Base-by-base conservation (phyloP, 768 basidiomycete species). In the Trichaptum fuscoviolaceum region DNA sequence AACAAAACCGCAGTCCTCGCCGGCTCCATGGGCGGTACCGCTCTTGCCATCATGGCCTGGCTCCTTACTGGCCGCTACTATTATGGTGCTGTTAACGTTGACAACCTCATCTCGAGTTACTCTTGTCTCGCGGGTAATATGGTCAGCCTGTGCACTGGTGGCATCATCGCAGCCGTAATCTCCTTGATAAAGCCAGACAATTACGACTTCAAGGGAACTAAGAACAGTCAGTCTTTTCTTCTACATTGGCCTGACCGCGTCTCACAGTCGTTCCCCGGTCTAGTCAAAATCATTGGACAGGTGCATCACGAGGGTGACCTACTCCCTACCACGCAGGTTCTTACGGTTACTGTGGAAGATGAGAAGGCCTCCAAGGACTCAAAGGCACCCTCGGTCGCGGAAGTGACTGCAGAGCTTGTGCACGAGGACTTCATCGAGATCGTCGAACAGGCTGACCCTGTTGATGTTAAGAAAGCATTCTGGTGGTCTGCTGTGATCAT, bases 61-160 rank as follows among this genome's bases (percentile, higher is more conserved):
- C 70, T 75, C 18, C 70, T 67, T 35, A 73, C 74, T 15, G 73
- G 72, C 30, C 70, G 70, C 35, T 63, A 30, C 7, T 57, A 67
- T 57, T 66, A 65, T 52, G 74, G 74, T 2, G 63, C 65, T 2
- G 70, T 75, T 25, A 71, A 70, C n/a, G 69, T 76, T 24, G 68
- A 66, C 12, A 73, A 72, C n/a, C 67, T 74, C 3, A 67, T 70
- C 36, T 63, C 71, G 63, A 69, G 71, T 61, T 72, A 70, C 70
- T 71, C 71, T 18, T 72, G 71, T 18, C 72, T 73, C 42, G 74
- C 74, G 5, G 73, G 73, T 10, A 73, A 73, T 62, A 65, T 71
- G n/a, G 70, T 71, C 12, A 71, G 72, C 15, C 71, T 74, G 42
- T 64, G 71, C 6, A 71, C 71, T 12, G 73, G 74, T 4, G 73